Base-by-base conservation (phyloP, 1,139 yeast species). In the Yamadazyma dushanensis region DNA sequence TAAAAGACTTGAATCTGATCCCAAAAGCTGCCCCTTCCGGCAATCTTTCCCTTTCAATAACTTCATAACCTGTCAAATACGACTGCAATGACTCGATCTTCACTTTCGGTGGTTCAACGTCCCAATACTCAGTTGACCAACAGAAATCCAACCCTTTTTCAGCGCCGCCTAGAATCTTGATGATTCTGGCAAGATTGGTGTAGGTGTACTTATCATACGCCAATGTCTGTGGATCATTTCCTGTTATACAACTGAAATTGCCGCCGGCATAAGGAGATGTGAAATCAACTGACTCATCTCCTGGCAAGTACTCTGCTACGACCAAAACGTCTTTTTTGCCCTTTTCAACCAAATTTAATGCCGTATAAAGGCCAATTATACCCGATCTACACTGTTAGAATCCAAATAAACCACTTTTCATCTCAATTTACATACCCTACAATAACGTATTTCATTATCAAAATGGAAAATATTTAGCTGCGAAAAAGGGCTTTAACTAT, bases 201-300 rank as follows among this genome's bases (percentile, higher is more conserved):
- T 78, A 83, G 2, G 87, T 78, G 49, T 59, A 63, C 47, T 69
- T 70, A 50, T 83, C 89, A 46, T 64, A 78, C 9, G 54, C 56
- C 36, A 80, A 50, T 1, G 81, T 72, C 7, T 63, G 70, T 2
- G 67, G 63, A 45, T 77, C 83, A 43, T 71, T 70, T 1, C 80
- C 83, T 0, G 85, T 72, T 37, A 82, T 80, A 50, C 83, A 76
- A 3, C 85, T 78, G 51, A 81, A 80, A 56, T 78, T 77, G 2
- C 84, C 87, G n/a, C 87, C 87, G 1, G 90, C 90, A 73, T 83
- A 82, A 1, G 94, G 94, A 1, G 89, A 81, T 2, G 94, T 80
- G 54, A 80, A 85, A 35, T 74, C 66, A 41, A 75, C 73, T 3
- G 86, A 76, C 46, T 76, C 80, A 51, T 85, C 94, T 4, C 92